These are phyloP conservation scores for Przewalskia tangutica DNA, from an alignment of 257 asterid species.

Conservation along the genomic window DNA sequence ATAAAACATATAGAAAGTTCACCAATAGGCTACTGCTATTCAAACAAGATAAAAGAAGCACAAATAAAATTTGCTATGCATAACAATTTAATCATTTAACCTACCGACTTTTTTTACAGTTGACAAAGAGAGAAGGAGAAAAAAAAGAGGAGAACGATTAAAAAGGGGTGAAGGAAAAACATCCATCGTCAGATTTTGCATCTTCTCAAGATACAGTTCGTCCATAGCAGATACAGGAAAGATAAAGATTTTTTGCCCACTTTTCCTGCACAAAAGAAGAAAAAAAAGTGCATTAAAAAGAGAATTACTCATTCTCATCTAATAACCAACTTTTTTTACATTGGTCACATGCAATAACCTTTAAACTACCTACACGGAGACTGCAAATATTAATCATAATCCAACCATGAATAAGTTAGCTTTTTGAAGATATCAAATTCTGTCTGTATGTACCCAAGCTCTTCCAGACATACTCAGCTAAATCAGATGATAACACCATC, in stretches of 20 bases:
- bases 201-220: slow-evolving; percentile 19
- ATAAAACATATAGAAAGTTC: not conserved
- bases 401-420: not conserved
- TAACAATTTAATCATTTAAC: not conserved
- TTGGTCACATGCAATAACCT: not conserved
- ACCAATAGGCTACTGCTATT: not conserved
- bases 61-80: not conserved
- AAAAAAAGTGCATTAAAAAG: not conserved
- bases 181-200: not conserved
- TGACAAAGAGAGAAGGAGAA: not conserved
- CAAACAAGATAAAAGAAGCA: not conserved
- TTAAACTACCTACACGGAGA: not conserved
- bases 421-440: not conserved
- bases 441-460: not conserved
- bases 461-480: not conserved
- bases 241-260: slow-evolving; percentile 31
- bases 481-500: not conserved
- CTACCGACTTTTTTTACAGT: slow-evolving; percentile 2
- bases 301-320: not conserved
- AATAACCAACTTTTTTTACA: not conserved
- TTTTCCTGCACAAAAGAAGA: slow-evolving; percentile 12
- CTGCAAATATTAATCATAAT: not conserved
- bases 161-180: not conserved
- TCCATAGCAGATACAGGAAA: slow-evolving; percentile 23
- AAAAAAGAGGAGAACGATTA: not conserved